Conservation (phyloP, 441 rosid genomes). For the Rhodomyrtus psidioides region DNA sequence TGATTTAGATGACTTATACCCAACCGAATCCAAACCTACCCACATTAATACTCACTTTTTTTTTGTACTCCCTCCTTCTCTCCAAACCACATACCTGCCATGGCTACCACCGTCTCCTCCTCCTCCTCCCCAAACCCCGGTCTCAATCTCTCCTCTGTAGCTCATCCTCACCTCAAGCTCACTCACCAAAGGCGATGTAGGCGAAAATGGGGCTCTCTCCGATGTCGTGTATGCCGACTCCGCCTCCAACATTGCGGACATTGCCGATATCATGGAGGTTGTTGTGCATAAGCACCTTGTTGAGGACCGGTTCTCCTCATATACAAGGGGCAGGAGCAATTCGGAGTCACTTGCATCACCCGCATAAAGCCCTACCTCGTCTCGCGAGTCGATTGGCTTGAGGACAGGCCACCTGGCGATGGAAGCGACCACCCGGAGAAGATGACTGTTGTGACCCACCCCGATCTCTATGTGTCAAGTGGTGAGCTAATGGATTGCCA, state of each 20-base stretch:
- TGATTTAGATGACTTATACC: no score
- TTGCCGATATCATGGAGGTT: constrained; percentile 83
- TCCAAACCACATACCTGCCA: constrained; percentile 3
- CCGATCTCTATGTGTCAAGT: no score
- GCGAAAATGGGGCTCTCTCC: constrained; percentile 7
- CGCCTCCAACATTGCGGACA: constrained; percentile 47
- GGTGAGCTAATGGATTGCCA: no score
- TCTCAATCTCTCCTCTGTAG: constrained; percentile 4
- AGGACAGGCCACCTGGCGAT: not conserved
- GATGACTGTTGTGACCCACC: not conserved
- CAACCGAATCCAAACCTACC: no score
- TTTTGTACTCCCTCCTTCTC: constrained; percentile 13
- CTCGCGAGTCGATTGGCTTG: not conserved
- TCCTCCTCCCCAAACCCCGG: constrained; percentile 3
- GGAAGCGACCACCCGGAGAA: not conserved
- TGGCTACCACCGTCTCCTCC: not conserved
- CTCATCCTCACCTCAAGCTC: no score
- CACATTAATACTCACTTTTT: constrained; percentile 11
- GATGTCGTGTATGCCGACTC: no score
- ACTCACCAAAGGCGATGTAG: constrained; percentile 6
- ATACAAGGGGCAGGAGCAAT: not conserved
- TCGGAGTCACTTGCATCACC: not conserved
- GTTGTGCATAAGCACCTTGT: constrained; percentile 72
- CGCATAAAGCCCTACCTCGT: not conserved
- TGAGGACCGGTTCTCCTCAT: not conserved